A percentile compares a stretch with the other conserved stretches of the same genome.
phyloP scores from a whole-genome alignment of 495 filamentous ascomycete genomes.

The Apiosordaria backusii region DNA sequence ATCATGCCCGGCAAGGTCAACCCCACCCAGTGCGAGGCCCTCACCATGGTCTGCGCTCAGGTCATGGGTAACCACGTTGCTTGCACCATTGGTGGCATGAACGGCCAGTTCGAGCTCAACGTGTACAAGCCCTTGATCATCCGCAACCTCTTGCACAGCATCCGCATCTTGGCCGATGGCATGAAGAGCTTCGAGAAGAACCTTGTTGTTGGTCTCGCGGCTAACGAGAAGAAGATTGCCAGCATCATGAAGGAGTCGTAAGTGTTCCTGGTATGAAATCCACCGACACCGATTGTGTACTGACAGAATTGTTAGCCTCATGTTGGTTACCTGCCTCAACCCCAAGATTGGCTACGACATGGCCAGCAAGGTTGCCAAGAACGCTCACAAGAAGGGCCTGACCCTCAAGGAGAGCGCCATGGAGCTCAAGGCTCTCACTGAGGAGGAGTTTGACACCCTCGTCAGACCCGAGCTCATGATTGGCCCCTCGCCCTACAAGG shows the following conservation, averaged over 20 bases:
- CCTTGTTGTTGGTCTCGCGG: constrained; percentile 81
- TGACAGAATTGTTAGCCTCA: constrained; percentile 57
- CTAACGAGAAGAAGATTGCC: constrained; percentile 86
- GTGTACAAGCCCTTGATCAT: constrained; percentile 98
- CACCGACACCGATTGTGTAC: not conserved
- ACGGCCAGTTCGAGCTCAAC: constrained; percentile 98
- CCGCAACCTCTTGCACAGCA: constrained; percentile 87
- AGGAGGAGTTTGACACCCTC: constrained; percentile 85
- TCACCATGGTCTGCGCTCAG: constrained; percentile 97
- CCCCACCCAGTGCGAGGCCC: constrained; percentile 94
- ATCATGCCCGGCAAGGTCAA: constrained; percentile 99
- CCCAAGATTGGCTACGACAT: constrained; percentile 98
- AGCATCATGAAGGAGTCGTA: constrained; percentile 81
- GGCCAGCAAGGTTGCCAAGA: constrained; percentile 97
- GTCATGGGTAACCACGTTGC: constrained; percentile 97
- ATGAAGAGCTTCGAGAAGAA: constrained; percentile 95
- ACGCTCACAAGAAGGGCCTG: constrained; percentile 96
- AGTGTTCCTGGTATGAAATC: constrained; percentile 29
- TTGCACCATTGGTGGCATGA: constrained; percentile 88
- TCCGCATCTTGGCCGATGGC: constrained; percentile 79
- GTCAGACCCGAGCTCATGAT: constrained; percentile 98
- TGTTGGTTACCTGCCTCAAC: constrained; percentile 98
- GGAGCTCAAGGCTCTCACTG: constrained; percentile 85
- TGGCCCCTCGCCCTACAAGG: constrained; percentile 63
- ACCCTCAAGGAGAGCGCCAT: constrained; percentile 91